Conservation (phyloP, 108 stramenopile genomes). For the Tribonema minus region DNA sequence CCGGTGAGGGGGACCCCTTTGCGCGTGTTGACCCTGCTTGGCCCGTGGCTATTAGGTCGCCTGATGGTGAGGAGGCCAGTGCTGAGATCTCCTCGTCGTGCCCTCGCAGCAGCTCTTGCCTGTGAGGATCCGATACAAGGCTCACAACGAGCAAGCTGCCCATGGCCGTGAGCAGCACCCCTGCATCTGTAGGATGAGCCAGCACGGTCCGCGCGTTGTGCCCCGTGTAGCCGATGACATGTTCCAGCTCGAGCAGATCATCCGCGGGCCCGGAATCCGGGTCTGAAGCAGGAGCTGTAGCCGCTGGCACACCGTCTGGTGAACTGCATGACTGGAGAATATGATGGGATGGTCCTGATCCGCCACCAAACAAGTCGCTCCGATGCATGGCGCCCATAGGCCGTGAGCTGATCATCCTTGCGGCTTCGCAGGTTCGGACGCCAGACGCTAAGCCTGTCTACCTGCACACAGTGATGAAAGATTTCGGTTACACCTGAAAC, state of each 20-base stretch:
- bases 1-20: conserved; percentile 27
- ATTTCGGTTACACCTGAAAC: no score
- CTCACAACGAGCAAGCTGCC: conserved; percentile 9
- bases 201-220: conserved; percentile 8
- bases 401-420: no score
- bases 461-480: no score
- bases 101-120: conserved; percentile 28
- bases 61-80: conserved; percentile 9
- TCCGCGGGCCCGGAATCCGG: no score
- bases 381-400: no score
- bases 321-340: no score
- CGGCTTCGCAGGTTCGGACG: no score
- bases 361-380: no score
- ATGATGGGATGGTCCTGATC: no score
- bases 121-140: conserved; percentile 7
- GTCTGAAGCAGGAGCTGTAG: no score
- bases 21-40: conserved; percentile 12
- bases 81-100: conserved; percentile 40
- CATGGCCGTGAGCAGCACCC: conserved; percentile 21
- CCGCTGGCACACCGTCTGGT: no score
- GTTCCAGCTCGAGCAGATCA: conserved; percentile 34
- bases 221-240: conserved; percentile 32
- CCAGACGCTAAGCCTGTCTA: no score
- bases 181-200: conserved; percentile 5
- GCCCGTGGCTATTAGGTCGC: conserved; percentile 19